Base-by-base conservation (phyloP, 768 basidiomycete species). In the Tephrocybe sp. region DNA sequence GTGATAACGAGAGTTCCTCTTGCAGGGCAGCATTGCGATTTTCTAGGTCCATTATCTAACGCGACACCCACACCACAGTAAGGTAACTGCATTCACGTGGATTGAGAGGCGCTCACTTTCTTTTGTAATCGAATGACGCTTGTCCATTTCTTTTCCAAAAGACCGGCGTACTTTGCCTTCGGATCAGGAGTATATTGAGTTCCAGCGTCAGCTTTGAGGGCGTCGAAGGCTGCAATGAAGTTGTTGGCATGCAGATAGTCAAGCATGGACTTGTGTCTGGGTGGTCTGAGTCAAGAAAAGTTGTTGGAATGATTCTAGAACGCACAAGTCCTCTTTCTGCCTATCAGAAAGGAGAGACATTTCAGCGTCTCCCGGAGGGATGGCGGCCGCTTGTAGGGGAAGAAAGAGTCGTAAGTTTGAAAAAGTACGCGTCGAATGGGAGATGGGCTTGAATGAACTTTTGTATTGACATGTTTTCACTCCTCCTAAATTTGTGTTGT, bases 61-160 rank as follows among this genome's bases (percentile, higher is more conserved):
- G 33, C 36, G 15, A n/a, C n/a, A n/a, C n/a, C n/a, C n/a, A n/a
- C n/a, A n/a, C n/a, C n/a, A 28, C 25, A 39, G 38, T 26, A 25
- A 11, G 12, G 43, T 6, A 51, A 44, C 12, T 44, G 1, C 11
- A 38, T 40, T 37, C 15, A 21, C 14, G 6, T 17, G 23, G 3
- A 36, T 21, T 23, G 30, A 56, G 39, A 32, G 25, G 59, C 62
- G 56, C 53, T 48, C 54, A 88, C 93, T 85, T 95, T 96, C 79
- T 95, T 92, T 75, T 98, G 95, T 66, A 98, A 70, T 58, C 95
- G 81, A 52, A 98, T 95, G 28, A 97, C 93, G 63, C 88, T 91
- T 43, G 92, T 96, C 95, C 95, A 98, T 70, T 98, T 98, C 85
- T 96, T 96, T 75, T 93, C 95, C 54, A 98, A 72, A 50, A 98